A percentile compares a stretch with the other conserved stretches of the same genome.
These are phyloP conservation scores for Mortierella claussenii DNA, from an alignment of 192 early-diverging fungal species.

Conservation along the genomic window DNA sequence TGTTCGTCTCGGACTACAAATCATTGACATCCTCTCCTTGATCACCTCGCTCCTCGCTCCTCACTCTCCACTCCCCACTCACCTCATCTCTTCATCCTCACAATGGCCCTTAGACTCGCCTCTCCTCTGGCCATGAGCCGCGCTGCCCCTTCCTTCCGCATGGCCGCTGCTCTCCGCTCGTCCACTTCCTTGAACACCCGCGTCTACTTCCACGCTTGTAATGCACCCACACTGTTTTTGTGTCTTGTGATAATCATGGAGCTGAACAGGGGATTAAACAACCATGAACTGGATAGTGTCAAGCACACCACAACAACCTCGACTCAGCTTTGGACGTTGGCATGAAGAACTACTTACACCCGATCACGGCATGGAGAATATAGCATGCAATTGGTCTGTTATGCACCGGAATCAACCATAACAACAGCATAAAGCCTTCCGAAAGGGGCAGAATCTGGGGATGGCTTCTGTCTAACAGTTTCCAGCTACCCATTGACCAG, in stretches of 20 bases:
- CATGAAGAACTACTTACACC: no score
- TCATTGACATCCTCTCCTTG: background rate
- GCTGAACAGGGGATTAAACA: no score
- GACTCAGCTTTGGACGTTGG: no score
- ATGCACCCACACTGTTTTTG: no score
- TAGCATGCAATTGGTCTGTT: no score
- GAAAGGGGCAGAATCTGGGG: conserved; percentile 19
- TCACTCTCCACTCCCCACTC: conserved; percentile 21
- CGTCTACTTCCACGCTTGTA: conserved; percentile 51
- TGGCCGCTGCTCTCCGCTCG: conserved; percentile 35
- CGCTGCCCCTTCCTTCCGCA: conserved; percentile 25
- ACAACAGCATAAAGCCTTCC: no score
- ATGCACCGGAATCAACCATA: no score
- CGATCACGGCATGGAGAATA: background rate
- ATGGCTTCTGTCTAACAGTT: no score
- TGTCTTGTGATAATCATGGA: no score
- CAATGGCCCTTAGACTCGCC: conserved; percentile 46
- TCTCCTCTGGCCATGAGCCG: conserved; percentile 39
- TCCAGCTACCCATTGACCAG: no score
- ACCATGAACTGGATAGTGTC: no score
- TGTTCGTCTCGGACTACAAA: background rate
- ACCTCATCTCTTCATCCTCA: background rate
- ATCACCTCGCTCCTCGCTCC: background rate
- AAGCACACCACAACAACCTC: no score
- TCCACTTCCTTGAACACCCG: conserved; percentile 39